These are phyloP conservation scores for Irineochytrium annulatum DNA, from an alignment of 192 early-diverging fungal species.

Conservation along the genomic window DNA sequence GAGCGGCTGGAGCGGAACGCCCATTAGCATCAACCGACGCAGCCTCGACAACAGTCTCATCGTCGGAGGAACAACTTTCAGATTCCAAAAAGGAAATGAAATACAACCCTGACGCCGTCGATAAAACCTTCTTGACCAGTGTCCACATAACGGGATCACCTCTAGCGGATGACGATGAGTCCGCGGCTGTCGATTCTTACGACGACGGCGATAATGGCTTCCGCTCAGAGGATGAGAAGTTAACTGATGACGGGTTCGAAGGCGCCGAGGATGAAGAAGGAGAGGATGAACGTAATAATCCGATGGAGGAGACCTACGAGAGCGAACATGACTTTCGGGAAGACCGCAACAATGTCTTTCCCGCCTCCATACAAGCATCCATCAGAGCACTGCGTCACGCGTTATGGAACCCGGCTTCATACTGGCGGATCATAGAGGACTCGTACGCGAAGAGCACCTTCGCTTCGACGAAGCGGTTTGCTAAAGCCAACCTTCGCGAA, in stretches of 20 bases:
- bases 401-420: constrained; percentile 38
- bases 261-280: not conserved
- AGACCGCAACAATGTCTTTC: constrained; percentile 13
- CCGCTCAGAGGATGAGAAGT: not conserved
- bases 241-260: not conserved
- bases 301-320: no score
- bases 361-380: constrained; percentile 34
- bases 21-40: not conserved
- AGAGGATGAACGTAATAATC: no score
- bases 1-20: not conserved
- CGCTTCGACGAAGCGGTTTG: constrained; percentile 11
- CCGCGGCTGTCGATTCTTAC: constrained; percentile 3
- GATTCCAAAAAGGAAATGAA: constrained; percentile 15
- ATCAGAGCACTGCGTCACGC: constrained; percentile 44
- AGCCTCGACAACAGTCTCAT: not conserved
- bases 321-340: no score
- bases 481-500: not conserved
- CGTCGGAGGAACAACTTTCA: not conserved
- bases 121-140: constrained; percentile 52
- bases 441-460: constrained; percentile 35
- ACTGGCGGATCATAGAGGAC: constrained; percentile 35
- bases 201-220: constrained; percentile 2
- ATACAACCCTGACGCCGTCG: constrained; percentile 35
- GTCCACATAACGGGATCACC: constrained; percentile 50
- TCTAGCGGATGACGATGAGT: not conserved